Evolutionary conservation across 2,329 filamentous ascomycete genomes (phyloP).

Genomic region (Aureobasidium sp.): DNA sequence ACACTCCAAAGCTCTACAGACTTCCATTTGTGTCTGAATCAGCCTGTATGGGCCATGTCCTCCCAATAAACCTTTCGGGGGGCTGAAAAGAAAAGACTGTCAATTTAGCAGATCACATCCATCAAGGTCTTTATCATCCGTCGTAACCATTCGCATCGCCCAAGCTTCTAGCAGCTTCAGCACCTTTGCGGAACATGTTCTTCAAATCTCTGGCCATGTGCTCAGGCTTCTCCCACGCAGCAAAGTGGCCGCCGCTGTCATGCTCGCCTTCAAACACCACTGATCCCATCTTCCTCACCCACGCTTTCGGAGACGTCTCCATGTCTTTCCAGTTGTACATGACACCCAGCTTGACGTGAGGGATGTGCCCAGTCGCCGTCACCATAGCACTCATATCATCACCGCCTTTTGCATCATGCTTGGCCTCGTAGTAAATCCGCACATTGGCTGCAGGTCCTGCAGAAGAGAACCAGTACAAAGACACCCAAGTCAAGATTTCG

Average conservation of each 20-base stretch:
- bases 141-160: not conserved
- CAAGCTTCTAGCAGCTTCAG: not conserved
- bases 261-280: slow-evolving; percentile 52
- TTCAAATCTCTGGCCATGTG: slow-evolving; percentile 45
- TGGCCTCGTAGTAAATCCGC: slow-evolving; percentile 66
- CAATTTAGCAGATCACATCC: not conserved
- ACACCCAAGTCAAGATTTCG: slow-evolving; percentile 68
- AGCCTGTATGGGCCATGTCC: not conserved
- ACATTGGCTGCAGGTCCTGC: slow-evolving; percentile 62
- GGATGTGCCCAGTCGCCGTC: slow-evolving; percentile 23
- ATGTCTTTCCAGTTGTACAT: slow-evolving; percentile 55
- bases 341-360: slow-evolving; percentile 45
- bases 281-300: slow-evolving; percentile 49
- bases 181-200: slow-evolving; percentile 42
- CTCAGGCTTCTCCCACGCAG: slow-evolving; percentile 50
- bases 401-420: slow-evolving; percentile 39
- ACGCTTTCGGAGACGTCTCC: slow-evolving; percentile 46
- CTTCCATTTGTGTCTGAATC: not conserved
- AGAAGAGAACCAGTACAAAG: slow-evolving; percentile 63
- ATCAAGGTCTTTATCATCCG: not conserved
- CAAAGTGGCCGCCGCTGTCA: slow-evolving; percentile 51
- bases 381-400: not conserved
- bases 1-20: not conserved
- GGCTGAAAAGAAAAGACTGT: not conserved
- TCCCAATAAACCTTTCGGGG: not conserved